phyloP scores from a whole-genome alignment of 305 asterid species.

The Fraxinus sp. region DNA sequence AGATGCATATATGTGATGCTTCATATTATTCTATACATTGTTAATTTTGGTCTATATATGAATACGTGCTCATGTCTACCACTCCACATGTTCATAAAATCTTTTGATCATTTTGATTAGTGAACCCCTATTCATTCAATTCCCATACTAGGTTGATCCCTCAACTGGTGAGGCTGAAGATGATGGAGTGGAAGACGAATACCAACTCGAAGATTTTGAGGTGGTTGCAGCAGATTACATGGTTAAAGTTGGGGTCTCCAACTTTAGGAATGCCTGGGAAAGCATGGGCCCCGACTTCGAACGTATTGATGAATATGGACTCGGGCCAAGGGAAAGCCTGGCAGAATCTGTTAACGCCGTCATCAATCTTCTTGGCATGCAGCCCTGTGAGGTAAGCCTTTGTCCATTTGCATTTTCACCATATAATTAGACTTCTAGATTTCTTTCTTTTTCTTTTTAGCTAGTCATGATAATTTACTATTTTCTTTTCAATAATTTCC shows the following conservation, averaged over 20 bases:
- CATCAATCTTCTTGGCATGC: conserved; percentile 85
- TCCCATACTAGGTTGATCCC: conserved; percentile 61
- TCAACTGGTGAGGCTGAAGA: conserved; percentile 90
- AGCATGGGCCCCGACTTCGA: no score
- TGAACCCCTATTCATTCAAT: conserved; percentile 10
- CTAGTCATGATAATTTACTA: background rate
- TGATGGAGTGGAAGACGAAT: conserved; percentile 93
- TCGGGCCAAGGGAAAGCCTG: conserved; percentile 39
- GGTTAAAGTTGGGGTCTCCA: conserved; percentile 78
- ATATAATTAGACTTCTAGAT: background rate
- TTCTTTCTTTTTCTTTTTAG: background rate
- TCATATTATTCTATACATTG: background rate
- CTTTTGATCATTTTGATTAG: background rate
- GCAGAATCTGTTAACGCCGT: conserved; percentile 82
- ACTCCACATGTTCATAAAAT: background rate
- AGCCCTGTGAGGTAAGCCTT: conserved; percentile 83
- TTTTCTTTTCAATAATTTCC: background rate
- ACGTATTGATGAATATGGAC: no score
- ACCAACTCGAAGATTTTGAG: conserved; percentile 91
- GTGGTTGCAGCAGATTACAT: conserved; percentile 85
- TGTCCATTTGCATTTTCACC: background rate
- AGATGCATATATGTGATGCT: background rate
- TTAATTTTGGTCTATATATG: background rate
- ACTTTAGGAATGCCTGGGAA: conserved; percentile 38
- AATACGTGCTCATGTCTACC: background rate